Evolutionary conservation across 2,329 filamentous ascomycete species (phyloP).

Genomic region (Phyllosticta capitalensis): DNA sequence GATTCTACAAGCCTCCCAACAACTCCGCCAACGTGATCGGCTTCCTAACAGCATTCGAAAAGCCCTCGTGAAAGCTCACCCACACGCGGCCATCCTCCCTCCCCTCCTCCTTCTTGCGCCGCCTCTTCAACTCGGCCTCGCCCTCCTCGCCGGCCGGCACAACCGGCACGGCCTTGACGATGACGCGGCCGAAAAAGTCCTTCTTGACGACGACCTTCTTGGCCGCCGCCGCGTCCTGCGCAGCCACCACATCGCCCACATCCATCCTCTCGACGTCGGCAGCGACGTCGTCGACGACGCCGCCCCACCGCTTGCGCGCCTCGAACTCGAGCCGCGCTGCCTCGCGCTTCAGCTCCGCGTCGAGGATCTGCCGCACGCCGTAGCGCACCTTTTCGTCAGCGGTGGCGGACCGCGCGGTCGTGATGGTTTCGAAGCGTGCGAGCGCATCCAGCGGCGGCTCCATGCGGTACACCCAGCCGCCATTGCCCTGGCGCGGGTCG

Average conservation of each 20-base stretch:
- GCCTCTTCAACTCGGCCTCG: constrained; percentile 28
- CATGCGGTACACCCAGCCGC: constrained; percentile 83
- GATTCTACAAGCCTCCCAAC: constrained; percentile 50
- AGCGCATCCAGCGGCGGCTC: constrained; percentile 83
- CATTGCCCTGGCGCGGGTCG: constrained; percentile 37
- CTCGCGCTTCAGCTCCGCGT: constrained; percentile 77
- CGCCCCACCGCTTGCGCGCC: constrained; percentile 48
- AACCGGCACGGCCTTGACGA: constrained; percentile 38
- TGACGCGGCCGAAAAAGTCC: constrained; percentile 77
- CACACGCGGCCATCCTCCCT: constrained; percentile 53
- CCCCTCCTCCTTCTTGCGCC: constrained; percentile 23
- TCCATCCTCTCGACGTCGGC: constrained; percentile 14
- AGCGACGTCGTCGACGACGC: constrained; percentile 15
- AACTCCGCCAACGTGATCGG: constrained; percentile 75
- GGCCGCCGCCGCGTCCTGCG: constrained; percentile 10
- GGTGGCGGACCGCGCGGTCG: constrained; percentile 19
- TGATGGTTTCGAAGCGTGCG: constrained; percentile 60
- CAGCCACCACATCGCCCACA: constrained; percentile 17
- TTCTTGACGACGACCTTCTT: constrained; percentile 45
- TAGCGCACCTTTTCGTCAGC: constrained; percentile 69
- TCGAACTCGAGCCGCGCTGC: constrained; percentile 56
- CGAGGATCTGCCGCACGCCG: constrained; percentile 84
- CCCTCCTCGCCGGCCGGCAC: constrained; percentile 29
- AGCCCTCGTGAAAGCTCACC: constrained; percentile 83
- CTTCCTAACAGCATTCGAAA: constrained; percentile 86